phyloP scores from a whole-genome alignment of 2,329 filamentous ascomycete genomes.

The Phoma sp. region DNA sequence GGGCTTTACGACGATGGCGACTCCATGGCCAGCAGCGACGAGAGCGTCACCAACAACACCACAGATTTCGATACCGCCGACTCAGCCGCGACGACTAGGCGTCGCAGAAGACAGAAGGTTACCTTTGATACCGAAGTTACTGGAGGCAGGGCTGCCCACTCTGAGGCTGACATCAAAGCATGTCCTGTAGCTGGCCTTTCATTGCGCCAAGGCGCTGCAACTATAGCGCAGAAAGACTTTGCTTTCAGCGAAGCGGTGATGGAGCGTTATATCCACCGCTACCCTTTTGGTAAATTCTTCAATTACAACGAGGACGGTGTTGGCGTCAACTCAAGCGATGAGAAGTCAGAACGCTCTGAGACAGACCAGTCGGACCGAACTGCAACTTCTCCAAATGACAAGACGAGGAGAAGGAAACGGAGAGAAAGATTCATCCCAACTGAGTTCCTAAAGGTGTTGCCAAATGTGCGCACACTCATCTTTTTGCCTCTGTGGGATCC shows the following conservation, averaged over 20 bases:
- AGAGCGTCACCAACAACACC: conserved; percentile 39
- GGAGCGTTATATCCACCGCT: conserved; percentile 43
- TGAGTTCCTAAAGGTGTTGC: conserved; percentile 41
- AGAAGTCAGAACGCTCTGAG: conserved; percentile 38
- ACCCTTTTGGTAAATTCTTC: conserved; percentile 45
- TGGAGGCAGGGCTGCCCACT: neutral
- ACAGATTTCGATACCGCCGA: conserved; percentile 39
- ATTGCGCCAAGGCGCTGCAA: conserved; percentile 20
- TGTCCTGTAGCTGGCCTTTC: conserved; percentile 36
- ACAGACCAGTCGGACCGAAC: conserved; percentile 38
- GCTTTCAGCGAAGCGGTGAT: conserved; percentile 40
- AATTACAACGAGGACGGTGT: conserved; percentile 42
- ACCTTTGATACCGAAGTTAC: conserved; percentile 2
- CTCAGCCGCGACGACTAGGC: conserved; percentile 26
- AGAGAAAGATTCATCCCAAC: conserved; percentile 41
- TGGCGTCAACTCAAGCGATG: conserved; percentile 41
- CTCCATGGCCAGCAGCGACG: conserved; percentile 29
- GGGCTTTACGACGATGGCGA: conserved; percentile 30
- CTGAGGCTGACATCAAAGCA: conserved; percentile 25
- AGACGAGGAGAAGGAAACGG: conserved; percentile 27
- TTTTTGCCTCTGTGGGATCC: conserved; percentile 48
- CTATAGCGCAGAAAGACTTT: conserved; percentile 35
- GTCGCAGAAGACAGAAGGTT: conserved; percentile 21
- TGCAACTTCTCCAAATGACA: conserved; percentile 12
- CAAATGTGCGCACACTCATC: conserved; percentile 43